Conservation (phyloP, 768 basidiomycete species). For the Panellus pusillus region DNA sequence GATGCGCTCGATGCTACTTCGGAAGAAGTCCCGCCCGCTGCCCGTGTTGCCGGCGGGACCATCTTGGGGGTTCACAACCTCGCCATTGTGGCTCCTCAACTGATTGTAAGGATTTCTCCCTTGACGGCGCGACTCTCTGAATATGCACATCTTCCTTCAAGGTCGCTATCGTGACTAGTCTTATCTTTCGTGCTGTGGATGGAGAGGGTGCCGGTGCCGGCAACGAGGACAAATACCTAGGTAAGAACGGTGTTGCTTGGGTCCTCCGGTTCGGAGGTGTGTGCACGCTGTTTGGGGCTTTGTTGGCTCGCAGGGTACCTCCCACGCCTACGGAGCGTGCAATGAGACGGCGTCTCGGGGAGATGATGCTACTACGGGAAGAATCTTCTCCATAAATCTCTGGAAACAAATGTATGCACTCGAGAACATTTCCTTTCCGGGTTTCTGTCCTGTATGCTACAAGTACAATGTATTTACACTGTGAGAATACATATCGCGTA, state of each 20-base stretch:
- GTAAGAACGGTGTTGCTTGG: conserved; percentile 92
- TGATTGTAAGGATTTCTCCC: conserved; percentile 61
- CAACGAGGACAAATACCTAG: conserved; percentile 60
- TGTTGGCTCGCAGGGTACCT: conserved; percentile 78
- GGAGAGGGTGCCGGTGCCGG: conserved; percentile 49
- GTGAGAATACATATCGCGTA: conserved; percentile 51
- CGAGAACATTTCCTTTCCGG: too few species aligned
- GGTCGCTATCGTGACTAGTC: conserved; percentile 10
- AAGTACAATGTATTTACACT: conserved; percentile 20
- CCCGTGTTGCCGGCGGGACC: conserved; percentile 80
- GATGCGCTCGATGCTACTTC: conserved; percentile 44
- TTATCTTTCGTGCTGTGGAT: conserved; percentile 49
- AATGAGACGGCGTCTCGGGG: conserved; percentile 77
- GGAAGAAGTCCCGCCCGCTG: conserved; percentile 35
- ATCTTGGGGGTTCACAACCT: conserved; percentile 94
- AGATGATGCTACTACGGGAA: conserved; percentile 74
- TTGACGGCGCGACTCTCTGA: not conserved
- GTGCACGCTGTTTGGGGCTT: conserved; percentile 56
- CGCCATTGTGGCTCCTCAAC: conserved; percentile 93
- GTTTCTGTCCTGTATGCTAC: not conserved
- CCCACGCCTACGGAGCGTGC: conserved; percentile 90
- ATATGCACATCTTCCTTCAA: not conserved
- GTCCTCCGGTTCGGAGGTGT: conserved; percentile 86
- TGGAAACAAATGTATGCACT: conserved; percentile 32
- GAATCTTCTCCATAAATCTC: conserved; percentile 35